These are phyloP conservation scores for Athelia psychrophila DNA, from an alignment of 1,284 basidiomycete species.

Conservation along the genomic window DNA sequence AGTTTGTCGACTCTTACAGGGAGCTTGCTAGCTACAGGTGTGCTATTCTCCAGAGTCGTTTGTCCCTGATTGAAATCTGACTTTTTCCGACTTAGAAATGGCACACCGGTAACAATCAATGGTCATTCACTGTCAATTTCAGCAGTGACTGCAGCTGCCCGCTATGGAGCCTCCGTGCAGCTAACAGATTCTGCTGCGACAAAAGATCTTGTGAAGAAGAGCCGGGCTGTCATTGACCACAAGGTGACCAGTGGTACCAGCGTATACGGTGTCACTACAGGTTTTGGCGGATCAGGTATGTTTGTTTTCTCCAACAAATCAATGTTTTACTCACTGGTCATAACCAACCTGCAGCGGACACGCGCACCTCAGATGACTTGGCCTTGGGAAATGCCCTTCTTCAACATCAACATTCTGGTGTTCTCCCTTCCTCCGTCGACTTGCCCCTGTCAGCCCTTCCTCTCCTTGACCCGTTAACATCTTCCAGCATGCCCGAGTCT, in stretches of 20 bases:
- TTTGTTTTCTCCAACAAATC: conserved; percentile 7
- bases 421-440: conserved; percentile 52
- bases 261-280: conserved; percentile 81
- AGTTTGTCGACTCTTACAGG: conserved; percentile 20
- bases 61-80: conserved; percentile 7
- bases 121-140: conserved; percentile 72
- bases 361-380: conserved; percentile 66
- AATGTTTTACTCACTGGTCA: no score
- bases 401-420: conserved; percentile 77
- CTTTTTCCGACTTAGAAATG: conserved; percentile 41
- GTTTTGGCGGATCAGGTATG: conserved; percentile 76
- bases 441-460: conserved; percentile 47
- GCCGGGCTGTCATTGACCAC: conserved; percentile 58
- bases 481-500: conserved; percentile 79
- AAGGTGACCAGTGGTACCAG: conserved; percentile 69
- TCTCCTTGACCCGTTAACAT: conserved; percentile 63
- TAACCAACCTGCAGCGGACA: conserved; percentile 45
- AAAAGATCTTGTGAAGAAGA: conserved; percentile 50
- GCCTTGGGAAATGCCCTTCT: conserved; percentile 74
- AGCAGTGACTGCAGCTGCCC: conserved; percentile 69
- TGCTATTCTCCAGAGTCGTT: conserved; percentile 13
- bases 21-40: conserved; percentile 57
- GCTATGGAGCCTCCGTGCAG: conserved; percentile 52
- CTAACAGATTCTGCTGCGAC: conserved; percentile 49
- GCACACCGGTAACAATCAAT: conserved; percentile 60